These are phyloP conservation scores for Fusarium odoratissimum DNA, from an alignment of 2,329 filamentous ascomycete genomes.

Conservation along the genomic window DNA sequence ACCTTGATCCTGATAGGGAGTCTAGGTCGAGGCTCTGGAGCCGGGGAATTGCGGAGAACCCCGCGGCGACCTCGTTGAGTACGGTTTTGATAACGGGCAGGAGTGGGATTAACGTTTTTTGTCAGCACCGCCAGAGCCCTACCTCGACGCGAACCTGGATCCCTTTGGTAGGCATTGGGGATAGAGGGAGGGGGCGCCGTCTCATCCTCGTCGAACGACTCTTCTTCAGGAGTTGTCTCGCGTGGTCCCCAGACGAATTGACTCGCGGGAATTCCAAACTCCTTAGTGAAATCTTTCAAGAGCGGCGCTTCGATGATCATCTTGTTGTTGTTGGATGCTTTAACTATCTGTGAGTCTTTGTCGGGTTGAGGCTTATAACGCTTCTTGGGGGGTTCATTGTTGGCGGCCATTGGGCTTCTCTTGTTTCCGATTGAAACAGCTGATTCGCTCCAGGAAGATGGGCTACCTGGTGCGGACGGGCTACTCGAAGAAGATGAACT, in stretches of 20 bases:
- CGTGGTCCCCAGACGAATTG: constrained; percentile 29
- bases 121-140: background rate
- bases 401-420: background rate
- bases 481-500: background rate
- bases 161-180: constrained; percentile 3
- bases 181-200: constrained; percentile 25
- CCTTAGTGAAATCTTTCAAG: constrained; percentile 19
- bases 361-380: background rate
- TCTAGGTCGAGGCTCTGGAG: background rate
- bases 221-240: background rate
- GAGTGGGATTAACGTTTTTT: background rate
- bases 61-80: background rate
- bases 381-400: background rate
- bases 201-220: constrained; percentile 29
- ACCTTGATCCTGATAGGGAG: background rate
- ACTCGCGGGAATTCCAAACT: constrained; percentile 16
- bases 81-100: background rate
- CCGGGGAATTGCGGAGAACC: background rate
- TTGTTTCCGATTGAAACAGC: background rate
- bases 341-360: background rate
- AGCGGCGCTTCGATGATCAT: constrained; percentile 16
- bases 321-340: background rate
- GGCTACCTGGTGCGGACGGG: background rate
- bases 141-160: background rate
- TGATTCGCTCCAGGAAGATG: background rate